phyloP scores from a whole-genome alignment of 331 rosid genomes.

The Ulmus americana region DNA sequence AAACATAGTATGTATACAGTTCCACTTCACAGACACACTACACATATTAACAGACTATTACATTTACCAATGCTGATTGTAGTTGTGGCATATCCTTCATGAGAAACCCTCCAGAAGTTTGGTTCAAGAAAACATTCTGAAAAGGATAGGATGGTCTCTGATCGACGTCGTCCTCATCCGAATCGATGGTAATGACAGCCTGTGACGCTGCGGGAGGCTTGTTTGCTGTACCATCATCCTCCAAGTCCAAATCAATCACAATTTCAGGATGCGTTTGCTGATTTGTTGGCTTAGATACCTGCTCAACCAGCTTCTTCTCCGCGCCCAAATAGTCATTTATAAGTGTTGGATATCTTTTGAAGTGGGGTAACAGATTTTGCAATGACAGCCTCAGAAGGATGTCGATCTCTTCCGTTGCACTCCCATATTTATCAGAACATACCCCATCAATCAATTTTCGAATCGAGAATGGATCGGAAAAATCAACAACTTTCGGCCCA shows the following conservation, averaged over 20 bases:
- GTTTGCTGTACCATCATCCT: constrained; percentile 28
- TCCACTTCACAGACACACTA: not conserved
- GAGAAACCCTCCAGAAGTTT: constrained; percentile 23
- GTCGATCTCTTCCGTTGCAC: constrained; percentile 67
- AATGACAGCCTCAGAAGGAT: constrained; percentile 43
- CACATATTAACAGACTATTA: not conserved
- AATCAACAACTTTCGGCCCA: constrained; percentile 11
- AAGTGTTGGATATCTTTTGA: constrained; percentile 9
- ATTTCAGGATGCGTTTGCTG: constrained; percentile 16
- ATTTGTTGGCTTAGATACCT: constrained; percentile 3
- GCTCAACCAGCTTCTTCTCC: constrained; percentile 12
- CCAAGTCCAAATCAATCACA: constrained; percentile 44
- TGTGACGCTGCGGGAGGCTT: constrained; percentile 21
- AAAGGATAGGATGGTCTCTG: constrained; percentile 33
- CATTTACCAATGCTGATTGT: not conserved
- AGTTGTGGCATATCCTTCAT: not conserved
- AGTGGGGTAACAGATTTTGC: constrained; percentile 40
- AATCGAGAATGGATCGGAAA: constrained; percentile 48
- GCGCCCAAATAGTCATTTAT: too few relatives aligned
- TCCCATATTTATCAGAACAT: constrained; percentile 63
- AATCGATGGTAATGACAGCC: constrained; percentile 65
- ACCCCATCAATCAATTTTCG: constrained; percentile 35
- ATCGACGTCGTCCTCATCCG: constrained; percentile 68
- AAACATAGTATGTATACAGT: too few relatives aligned
- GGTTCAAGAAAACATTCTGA: constrained; percentile 42